These are phyloP conservation scores for Aspergillus asperescens DNA, from an alignment of 495 filamentous ascomycete species.

Conservation along the genomic window DNA sequence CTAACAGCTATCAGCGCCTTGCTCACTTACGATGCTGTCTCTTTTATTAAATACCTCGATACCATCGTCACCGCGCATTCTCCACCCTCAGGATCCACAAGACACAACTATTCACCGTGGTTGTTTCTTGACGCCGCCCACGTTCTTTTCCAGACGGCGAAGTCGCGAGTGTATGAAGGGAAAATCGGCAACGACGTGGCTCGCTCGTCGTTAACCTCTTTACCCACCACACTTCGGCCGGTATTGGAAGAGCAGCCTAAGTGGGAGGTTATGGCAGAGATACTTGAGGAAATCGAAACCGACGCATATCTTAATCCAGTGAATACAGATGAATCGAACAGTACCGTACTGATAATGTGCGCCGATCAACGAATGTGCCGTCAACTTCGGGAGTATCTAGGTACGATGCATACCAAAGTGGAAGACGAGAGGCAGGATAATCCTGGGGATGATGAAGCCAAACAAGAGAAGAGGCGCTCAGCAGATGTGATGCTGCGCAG, in stretches of 20 bases:
- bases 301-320: slow-evolving; percentile 81
- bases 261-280: slow-evolving; percentile 79
- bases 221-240: slow-evolving; percentile 70
- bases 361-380: slow-evolving; percentile 80
- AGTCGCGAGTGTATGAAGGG: slow-evolving; percentile 80
- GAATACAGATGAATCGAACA: slow-evolving; percentile 76
- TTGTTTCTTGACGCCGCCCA: slow-evolving; percentile 93
- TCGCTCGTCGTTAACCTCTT: slow-evolving; percentile 31
- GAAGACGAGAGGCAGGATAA: slow-evolving; percentile 32
- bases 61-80: slow-evolving; percentile 87
- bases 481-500: slow-evolving; percentile 84
- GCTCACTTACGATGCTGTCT: slow-evolving; percentile 83
- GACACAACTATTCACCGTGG: slow-evolving; percentile 90
- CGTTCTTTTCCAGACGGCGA: slow-evolving; percentile 88
- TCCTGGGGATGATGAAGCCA: slow-evolving; percentile 33
- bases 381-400: slow-evolving; percentile 85
- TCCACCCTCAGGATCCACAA: slow-evolving; percentile 80
- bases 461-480: slow-evolving; percentile 54
- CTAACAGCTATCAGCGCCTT: slow-evolving; percentile 47
- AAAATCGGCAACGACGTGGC: slow-evolving; percentile 47
- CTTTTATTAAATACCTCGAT: slow-evolving; percentile 88
- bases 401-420: slow-evolving; percentile 77
- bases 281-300: slow-evolving; percentile 88
- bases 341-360: slow-evolving; percentile 92
- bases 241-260: slow-evolving; percentile 93